Evolutionary conservation across 805 yeast genomes (phyloP), one percentile per base, ranked within the genome.

Genomic region (Diddensiella transvaalensis): DNA sequence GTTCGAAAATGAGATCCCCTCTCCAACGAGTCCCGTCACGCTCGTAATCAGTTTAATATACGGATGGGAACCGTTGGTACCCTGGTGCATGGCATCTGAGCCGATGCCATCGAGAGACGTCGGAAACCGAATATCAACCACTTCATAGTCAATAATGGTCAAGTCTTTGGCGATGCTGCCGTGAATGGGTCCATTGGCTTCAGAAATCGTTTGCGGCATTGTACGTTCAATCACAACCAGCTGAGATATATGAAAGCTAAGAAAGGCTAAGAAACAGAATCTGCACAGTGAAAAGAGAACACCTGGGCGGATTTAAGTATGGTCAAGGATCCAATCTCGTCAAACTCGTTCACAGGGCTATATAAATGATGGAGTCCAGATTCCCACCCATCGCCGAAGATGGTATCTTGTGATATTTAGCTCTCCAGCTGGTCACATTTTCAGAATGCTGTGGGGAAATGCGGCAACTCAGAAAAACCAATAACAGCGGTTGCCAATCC

Each of bases 1-100:
- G 48, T 61, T 67, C 38, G 67, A 66, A 59, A 69, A 70, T 4
- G 73, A 65, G 66, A 70, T 70, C 15, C 74, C 74, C 44, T 63
- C 65, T 36, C 74, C 74, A 17, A 52, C 51, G 13, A 66, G 47
- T 3, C 54, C 57, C 1, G 61, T 51, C 42, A 60, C 61, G 19
- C 13, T 26, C 32, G 71, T 68, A 39, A 56, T 44, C 23, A 68
- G 56, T 22, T 59, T 59, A 17, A 65, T 51, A 40, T 64, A 69
- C 11, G 70, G 70, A 40, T 68, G 68, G 4, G 72, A 67, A 45
- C 68, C 68, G 56, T 70, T 69, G 21, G 72, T 71, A 29, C 63
- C 64, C 19, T 48, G 56, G 49, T 70, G 68, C 62, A 70, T 64
- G 40, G 74, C 74, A 51, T 70, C 74, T 11, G 70, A 65, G 11